Conservation (phyloP, 345 rosid genomes). For the Populus davidiana region DNA sequence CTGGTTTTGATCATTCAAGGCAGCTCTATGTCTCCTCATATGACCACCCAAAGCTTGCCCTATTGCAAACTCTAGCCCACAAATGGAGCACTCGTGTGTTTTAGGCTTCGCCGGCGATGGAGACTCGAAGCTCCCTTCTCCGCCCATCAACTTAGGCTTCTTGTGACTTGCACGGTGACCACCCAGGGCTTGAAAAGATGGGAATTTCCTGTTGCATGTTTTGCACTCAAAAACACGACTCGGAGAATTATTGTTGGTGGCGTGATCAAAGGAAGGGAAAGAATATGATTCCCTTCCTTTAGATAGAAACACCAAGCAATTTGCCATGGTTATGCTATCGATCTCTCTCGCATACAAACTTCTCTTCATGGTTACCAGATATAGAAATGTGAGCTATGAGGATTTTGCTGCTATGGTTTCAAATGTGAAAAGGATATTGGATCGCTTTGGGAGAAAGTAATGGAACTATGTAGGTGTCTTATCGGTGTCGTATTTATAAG, state of each 20-base stretch:
- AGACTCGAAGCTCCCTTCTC: conserved; percentile 10
- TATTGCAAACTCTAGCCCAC: conserved; percentile 77
- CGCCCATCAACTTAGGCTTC: conserved; percentile 39
- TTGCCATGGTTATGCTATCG: conserved; percentile 47
- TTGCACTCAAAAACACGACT: conserved; percentile 65
- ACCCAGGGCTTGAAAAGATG: conserved; percentile 63
- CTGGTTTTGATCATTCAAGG: conserved; percentile 15
- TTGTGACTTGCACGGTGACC: conserved; percentile 76
- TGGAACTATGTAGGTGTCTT: neutral
- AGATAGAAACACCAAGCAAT: conserved; percentile 52
- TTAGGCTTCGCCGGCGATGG: conserved; percentile 36
- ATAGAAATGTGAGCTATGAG: neutral
- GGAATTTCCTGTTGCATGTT: conserved; percentile 57
- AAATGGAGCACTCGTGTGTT: conserved; percentile 79
- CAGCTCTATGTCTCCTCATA: conserved; percentile 60
- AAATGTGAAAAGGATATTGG: neutral
- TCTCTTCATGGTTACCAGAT: conserved; percentile 43
- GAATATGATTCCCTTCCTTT: conserved; percentile 16
- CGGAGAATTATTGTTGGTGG: neutral
- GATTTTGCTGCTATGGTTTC: neutral
- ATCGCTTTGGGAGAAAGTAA: neutral
- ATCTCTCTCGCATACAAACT: conserved; percentile 25
- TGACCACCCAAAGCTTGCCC: conserved; percentile 74
- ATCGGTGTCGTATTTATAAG: neutral
- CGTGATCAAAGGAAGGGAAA: conserved; percentile 4